These are phyloP conservation scores for Plectosphaerella plurivora DNA, from an alignment of 2,329 filamentous ascomycete genomes.

Conservation along the genomic window DNA sequence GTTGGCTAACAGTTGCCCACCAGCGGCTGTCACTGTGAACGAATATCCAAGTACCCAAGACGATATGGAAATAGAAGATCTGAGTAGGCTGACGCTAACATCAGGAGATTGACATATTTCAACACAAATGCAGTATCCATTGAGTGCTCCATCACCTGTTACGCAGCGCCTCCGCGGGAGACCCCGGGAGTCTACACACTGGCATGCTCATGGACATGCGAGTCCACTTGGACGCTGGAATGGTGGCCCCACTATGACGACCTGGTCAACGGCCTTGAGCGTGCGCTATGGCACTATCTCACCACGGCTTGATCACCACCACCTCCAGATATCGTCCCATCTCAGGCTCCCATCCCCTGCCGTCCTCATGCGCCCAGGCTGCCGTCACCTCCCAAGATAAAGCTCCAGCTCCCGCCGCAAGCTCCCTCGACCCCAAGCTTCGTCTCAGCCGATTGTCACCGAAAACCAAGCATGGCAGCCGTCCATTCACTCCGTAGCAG, in stretches of 20 bases:
- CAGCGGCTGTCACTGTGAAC: too few relatives aligned
- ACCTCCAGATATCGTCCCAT: too few relatives aligned
- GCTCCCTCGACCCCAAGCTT: neutral
- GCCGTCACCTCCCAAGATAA: neutral
- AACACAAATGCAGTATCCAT: too few relatives aligned
- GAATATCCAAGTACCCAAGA: too few relatives aligned
- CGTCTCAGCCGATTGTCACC: neutral
- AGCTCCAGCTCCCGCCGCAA: too few relatives aligned
- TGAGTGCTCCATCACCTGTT: neutral
- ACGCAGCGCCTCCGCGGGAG: neutral
- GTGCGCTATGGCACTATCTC: too few relatives aligned
- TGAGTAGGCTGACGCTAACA: too few relatives aligned
- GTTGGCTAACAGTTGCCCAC: too few relatives aligned
- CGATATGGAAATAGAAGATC: too few relatives aligned
- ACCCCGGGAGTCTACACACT: neutral
- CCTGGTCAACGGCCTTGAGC: neutral
- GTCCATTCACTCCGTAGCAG: neutral
- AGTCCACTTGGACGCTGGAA: neutral
- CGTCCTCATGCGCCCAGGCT: neutral
- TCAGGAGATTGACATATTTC: too few relatives aligned
- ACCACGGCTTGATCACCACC: too few relatives aligned
- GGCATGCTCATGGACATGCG: neutral
- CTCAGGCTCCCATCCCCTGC: neutral
- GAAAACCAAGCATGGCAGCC: too few relatives aligned
- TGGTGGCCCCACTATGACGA: slow-evolving; percentile 3